Percentiles rank a stretch among this genome's conserved stretches.
Evolutionary conservation across 148 eudicot genomes (phyloP).

Genomic region (Vaccinium macrocarpon): DNA sequence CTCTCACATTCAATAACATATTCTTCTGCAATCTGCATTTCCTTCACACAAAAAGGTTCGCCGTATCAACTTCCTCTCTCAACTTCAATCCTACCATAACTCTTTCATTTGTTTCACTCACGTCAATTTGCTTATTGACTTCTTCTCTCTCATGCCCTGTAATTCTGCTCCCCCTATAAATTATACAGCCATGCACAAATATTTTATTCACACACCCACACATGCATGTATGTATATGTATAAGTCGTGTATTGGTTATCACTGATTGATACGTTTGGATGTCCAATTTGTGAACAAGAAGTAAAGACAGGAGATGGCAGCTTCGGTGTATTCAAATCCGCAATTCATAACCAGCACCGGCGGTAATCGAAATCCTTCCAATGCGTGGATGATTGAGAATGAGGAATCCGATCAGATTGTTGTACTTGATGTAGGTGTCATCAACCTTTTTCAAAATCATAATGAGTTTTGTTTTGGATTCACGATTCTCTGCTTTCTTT

Average conservation of each 20-base stretch:
- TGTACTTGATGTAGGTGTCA: conserved; percentile 63
- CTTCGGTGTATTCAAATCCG: conserved; percentile 37
- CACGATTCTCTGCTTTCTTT: not conserved
- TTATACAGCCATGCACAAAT: not conserved
- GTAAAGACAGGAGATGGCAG: conserved; percentile 38
- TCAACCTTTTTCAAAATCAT: not conserved
- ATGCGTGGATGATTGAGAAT: conserved; percentile 52
- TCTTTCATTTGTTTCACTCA: not conserved
- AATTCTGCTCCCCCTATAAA: not conserved
- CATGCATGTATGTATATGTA: too few relatives aligned
- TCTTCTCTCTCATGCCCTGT: conserved; percentile 5
- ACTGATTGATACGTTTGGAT: not conserved
- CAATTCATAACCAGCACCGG: conserved; percentile 61
- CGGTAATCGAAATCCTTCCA: conserved; percentile 31
- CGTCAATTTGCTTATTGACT: not conserved
- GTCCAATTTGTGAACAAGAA: conserved; percentile 22
- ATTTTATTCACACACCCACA: not conserved
- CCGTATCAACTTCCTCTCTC: not conserved
- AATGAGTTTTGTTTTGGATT: not conserved
- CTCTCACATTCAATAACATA: too few relatives aligned
- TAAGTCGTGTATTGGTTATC: not conserved
- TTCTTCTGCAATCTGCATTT: not conserved
- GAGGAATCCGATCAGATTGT: conserved; percentile 68
- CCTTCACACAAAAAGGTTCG: not conserved
- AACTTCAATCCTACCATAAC: not conserved